phyloP scores from a whole-genome alignment of 208 protist genomes.

The Blastocrithidia nonstop region DNA sequence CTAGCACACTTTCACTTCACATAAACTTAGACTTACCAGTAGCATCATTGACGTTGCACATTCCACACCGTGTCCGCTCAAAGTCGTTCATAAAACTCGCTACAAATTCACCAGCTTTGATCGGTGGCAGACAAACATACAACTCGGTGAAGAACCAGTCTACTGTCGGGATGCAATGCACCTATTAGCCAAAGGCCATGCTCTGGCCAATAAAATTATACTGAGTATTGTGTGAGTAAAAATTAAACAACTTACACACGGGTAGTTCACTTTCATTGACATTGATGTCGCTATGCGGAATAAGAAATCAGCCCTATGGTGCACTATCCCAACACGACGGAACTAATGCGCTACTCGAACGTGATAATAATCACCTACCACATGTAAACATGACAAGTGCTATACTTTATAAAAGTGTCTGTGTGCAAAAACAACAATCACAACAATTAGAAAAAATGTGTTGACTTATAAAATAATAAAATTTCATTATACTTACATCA shows the following conservation, averaged over 20 bases:
- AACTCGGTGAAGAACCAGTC: conserved; percentile 80
- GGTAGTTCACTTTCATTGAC: conserved; percentile 27
- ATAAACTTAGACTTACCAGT: not conserved
- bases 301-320: conserved; percentile 54
- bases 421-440: no score
- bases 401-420: no score
- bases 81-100: conserved; percentile 80
- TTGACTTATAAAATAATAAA: no score
- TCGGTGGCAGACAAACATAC: conserved; percentile 46
- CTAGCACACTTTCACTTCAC: conserved; percentile 33
- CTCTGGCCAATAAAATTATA: conserved; percentile 64
- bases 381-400: no score
- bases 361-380: no score
- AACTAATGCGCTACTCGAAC: no score
- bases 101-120: conserved; percentile 37
- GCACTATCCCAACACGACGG: conserved; percentile 44
- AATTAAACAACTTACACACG: conserved; percentile 59
- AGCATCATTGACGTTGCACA: conserved; percentile 47
- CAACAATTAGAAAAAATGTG: no score
- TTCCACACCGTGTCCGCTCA: conserved; percentile 51
- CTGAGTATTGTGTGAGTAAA: conserved; percentile 65
- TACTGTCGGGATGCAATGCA: conserved; percentile 48
- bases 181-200: conserved; percentile 68
- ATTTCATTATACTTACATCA: no score
- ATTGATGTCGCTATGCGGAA: conserved; percentile 24